A percentile compares a stretch with the other conserved stretches of the same genome.
Evolutionary conservation across 2,329 filamentous ascomycete species (phyloP).

Genomic region (Apiospora sp.): DNA sequence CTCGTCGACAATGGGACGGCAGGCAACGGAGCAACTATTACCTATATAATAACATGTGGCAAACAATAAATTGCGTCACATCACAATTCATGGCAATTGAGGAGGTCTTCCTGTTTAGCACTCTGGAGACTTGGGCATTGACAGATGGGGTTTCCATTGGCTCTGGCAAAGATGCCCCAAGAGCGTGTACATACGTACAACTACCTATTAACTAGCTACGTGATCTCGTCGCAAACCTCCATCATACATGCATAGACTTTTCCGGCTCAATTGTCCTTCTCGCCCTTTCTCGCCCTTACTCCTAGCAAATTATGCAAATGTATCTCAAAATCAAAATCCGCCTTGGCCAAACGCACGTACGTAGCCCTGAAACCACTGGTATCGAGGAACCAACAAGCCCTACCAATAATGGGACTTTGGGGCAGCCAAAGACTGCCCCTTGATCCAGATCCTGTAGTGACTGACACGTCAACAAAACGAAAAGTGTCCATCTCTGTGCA

Average conservation of each 20-base stretch:
- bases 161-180: neutral
- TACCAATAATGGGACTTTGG: neutral
- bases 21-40: too few species aligned
- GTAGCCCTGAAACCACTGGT: neutral
- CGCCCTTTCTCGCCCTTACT: neutral
- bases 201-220: slow-evolving; percentile 6
- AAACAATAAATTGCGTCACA: too few species aligned
- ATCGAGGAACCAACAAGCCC: too few species aligned
- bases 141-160: neutral
- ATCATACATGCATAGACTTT: neutral
- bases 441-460: neutral
- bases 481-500: neutral
- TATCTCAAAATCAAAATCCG: neutral
- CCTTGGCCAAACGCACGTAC: neutral
- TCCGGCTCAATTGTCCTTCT: neutral
- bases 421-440: neutral
- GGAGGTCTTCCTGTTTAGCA: neutral
- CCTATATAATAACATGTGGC: too few species aligned
- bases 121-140: neutral
- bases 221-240: neutral
- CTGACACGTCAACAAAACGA: neutral
- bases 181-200: neutral
- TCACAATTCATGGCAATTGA: neutral
- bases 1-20: neutral
- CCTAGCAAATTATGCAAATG: neutral